phyloP scores from a whole-genome alignment of 345 rosid genomes.

The Camelina neglecta region DNA sequence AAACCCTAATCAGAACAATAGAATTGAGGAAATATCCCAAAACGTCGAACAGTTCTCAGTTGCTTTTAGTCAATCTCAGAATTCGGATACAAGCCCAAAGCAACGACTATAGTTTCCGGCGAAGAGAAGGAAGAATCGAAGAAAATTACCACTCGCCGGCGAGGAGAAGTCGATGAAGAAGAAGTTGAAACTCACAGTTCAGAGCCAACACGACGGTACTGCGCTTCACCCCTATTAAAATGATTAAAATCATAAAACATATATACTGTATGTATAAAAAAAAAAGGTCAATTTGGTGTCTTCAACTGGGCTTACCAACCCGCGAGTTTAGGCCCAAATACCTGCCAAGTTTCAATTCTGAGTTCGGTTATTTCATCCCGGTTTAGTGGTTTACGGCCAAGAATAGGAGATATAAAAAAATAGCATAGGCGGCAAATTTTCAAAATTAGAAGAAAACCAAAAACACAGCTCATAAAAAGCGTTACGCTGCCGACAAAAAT shows the following conservation, averaged over 20 bases:
- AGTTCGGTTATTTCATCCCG: too few species aligned
- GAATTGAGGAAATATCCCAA: constrained; percentile 14
- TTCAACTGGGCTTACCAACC: constrained; percentile 29
- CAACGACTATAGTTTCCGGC: not conserved
- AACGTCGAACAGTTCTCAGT: constrained; percentile 8
- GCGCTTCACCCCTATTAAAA: constrained; percentile 32
- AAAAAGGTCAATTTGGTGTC: not conserved
- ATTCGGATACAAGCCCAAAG: not conserved
- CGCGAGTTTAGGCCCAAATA: constrained; percentile 31
- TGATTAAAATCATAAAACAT: not conserved
- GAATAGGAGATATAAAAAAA: not conserved
- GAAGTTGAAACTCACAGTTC: constrained; percentile 28
- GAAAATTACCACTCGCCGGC: constrained; percentile 43
- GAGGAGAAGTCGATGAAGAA: constrained; percentile 30
- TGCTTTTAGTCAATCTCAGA: not conserved
- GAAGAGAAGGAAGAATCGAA: constrained; percentile 12
- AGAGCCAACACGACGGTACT: constrained; percentile 31
- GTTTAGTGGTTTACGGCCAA: not conserved
- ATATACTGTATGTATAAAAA: not conserved
- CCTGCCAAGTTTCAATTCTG: not conserved
- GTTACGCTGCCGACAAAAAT: too few species aligned
- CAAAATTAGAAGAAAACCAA: constrained; percentile 6
- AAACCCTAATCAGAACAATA: constrained; percentile 42
- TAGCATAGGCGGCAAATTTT: constrained; percentile 14
- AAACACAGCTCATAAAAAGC: constrained; percentile 16